These are phyloP conservation scores for Podila epigama DNA, from an alignment of 192 early-diverging fungal genomes.

Conservation along the genomic window DNA sequence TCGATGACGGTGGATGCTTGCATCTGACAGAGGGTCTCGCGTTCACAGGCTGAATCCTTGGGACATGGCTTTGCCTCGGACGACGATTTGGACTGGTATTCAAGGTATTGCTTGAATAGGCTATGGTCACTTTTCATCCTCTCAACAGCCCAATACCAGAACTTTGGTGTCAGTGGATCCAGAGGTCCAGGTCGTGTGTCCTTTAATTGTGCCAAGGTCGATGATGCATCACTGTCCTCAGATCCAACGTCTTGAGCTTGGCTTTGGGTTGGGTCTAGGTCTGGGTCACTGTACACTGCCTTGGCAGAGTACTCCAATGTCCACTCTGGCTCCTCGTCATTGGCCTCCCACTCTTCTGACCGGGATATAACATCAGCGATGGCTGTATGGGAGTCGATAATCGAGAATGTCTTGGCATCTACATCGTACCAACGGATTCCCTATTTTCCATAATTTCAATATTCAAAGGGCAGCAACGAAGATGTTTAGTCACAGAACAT, in stretches of 20 bases:
- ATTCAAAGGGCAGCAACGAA: background rate
- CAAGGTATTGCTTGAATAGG: conserved; percentile 54
- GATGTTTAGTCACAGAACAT: background rate
- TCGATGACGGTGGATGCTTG: conserved; percentile 38
- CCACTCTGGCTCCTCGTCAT: conserved; percentile 52
- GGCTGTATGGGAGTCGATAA: conserved; percentile 57
- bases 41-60: conserved; percentile 14
- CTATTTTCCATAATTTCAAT: background rate
- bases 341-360: conserved; percentile 44
- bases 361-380: conserved; percentile 54
- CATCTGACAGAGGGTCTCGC: conserved; percentile 32
- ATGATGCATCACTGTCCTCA: too few relatives aligned
- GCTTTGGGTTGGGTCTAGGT: background rate
- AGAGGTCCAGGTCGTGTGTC: background rate
- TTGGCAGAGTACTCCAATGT: conserved; percentile 58
- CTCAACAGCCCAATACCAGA: conserved; percentile 55
- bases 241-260: too few relatives aligned
- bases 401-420: conserved; percentile 58
- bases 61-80: conserved; percentile 12
- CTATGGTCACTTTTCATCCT: conserved; percentile 42
- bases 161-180: conserved; percentile 50
- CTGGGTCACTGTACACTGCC: conserved; percentile 28
- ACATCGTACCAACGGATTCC: conserved; percentile 56
- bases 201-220: background rate
- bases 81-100: conserved; percentile 48